Base-by-base conservation (phyloP, 257 asterid species). In the Primulina tabacum region DNA sequence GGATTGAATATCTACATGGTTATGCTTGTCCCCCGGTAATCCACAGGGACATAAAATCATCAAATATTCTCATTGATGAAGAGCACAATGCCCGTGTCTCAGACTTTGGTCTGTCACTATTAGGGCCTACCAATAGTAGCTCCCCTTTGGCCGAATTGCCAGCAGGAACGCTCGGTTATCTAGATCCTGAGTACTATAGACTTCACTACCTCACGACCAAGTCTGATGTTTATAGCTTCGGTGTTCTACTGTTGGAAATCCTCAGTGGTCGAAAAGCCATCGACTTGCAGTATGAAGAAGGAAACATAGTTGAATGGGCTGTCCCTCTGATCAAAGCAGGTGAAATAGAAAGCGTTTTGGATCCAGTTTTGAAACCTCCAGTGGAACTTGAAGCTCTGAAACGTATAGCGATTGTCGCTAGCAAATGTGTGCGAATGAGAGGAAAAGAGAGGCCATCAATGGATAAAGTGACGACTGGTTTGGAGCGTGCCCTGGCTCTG, bases 1-100 rank as follows among this genome's bases (percentile, higher is more conserved):
- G 97, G 62, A 92, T 92, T 26, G 97, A 90, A 34, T 92, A 92
- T 71, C 80, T 92, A 18, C 98, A 92, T 14, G 98, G 96, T 0
- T 92, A 92, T 24, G 98, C 98, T 60, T 92, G 97, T 67, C 98
- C 98, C 6, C 98, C 98, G 0, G 98, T 92, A 7, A 92, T 92
- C 64, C 98, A 92, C 65, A 83, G 98, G 2, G 98, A 92, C 73
- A 92, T 92, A 33, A 92, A 92, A 73, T 90, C 97, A 0, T 92
- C 98, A 5, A 90, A 90, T 85, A 92, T 92, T 62, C 89, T 92
- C 14, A 88, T 90, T 58, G 98, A 92, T 35, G 97, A 92, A 76
- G 98, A 92, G 67, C 97, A 89, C 81, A 92, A 92, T 64, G 98
- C 98, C 0, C 85, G 98, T 32, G 98, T 92, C 2, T 86, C 98